A percentile compares a stretch with the other conserved stretches of the same genome.
These are phyloP conservation scores for Esteya vermicola DNA, from an alignment of 2,329 filamentous ascomycete genomes.

Conservation along the genomic window DNA sequence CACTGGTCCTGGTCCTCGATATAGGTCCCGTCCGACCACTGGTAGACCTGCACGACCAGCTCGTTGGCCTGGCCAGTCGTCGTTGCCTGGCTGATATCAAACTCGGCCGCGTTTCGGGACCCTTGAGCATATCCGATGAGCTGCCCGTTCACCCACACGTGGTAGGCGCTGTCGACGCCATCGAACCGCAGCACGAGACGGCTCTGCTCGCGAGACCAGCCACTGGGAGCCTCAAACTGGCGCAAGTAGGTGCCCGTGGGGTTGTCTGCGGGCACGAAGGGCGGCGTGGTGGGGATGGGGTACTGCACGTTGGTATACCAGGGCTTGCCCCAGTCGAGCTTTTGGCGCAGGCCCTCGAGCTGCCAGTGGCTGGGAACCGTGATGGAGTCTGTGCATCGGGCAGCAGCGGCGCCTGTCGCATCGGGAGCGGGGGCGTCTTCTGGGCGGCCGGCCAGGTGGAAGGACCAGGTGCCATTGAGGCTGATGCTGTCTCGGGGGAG, in stretches of 20 bases:
- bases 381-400: conserved; percentile 24
- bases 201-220: conserved; percentile 21
- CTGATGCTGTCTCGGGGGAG: conserved; percentile 32
- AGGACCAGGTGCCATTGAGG: conserved; percentile 44
- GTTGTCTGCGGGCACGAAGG: conserved; percentile 46
- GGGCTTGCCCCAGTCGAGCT: conserved; percentile 36
- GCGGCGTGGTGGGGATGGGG: conserved; percentile 51
- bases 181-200: conserved; percentile 54
- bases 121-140: conserved; percentile 56
- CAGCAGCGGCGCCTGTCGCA: background rate
- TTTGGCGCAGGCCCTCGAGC: conserved; percentile 34
- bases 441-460: conserved; percentile 32
- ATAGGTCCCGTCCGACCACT: conserved; percentile 55
- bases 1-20: conserved; percentile 60
- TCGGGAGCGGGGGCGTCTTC: conserved; percentile 19
- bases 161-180: conserved; percentile 58
- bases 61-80: conserved; percentile 33
- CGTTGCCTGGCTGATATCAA: conserved; percentile 39
- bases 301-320: conserved; percentile 57
- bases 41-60: conserved; percentile 52
- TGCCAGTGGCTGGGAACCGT: conserved; percentile 57
- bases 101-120: conserved; percentile 53
- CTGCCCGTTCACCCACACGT: conserved; percentile 52
- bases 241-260: conserved; percentile 49
- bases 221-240: conserved; percentile 35